These are phyloP conservation scores for Casaregolazyma lundiana DNA, from an alignment of 1,139 yeast species.

Conservation along the genomic window DNA sequence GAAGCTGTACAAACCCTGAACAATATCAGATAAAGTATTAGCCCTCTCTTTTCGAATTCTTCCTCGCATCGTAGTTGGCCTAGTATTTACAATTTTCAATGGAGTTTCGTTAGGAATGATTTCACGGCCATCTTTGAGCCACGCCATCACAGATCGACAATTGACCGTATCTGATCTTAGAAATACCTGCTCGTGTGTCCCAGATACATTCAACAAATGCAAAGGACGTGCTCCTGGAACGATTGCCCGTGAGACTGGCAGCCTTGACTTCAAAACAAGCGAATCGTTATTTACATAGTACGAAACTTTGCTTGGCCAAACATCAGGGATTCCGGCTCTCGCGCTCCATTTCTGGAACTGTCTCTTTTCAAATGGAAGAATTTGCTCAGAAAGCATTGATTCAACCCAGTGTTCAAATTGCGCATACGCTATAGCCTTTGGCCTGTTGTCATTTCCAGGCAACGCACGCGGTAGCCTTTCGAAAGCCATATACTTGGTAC, in stretches of 20 bases:
- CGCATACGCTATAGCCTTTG: conserved; percentile 48
- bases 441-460: conserved; percentile 3
- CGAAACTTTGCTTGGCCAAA: conserved; percentile 67
- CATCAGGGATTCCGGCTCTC: conserved; percentile 33
- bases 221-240: conserved; percentile 36
- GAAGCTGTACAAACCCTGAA: conserved; percentile 55
- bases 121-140: conserved; percentile 69
- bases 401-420: conserved; percentile 32
- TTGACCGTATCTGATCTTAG: conserved; percentile 51
- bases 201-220: conserved; percentile 12
- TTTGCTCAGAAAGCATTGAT: conserved; percentile 19
- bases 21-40: conserved; percentile 11
- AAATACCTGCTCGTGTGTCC: conserved; percentile 51
- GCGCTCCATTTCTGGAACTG: conserved; percentile 56
- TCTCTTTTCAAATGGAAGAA: conserved; percentile 42
- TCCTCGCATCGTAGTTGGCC: conserved; percentile 22
- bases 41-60: conserved; percentile 16
- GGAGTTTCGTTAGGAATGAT: conserved; percentile 61
- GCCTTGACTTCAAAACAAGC: conserved; percentile 61
- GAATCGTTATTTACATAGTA: conserved; percentile 73
- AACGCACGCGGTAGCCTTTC: conserved; percentile 36
- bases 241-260: conserved; percentile 57
- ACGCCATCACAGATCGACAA: conserved; percentile 62
- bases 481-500: conserved; percentile 65
- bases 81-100: conserved; percentile 37